Evolutionary conservation across 805 yeast genomes (phyloP), one percentile per base, ranked within the genome.

Genomic region (Nematodospora valgi): DNA sequence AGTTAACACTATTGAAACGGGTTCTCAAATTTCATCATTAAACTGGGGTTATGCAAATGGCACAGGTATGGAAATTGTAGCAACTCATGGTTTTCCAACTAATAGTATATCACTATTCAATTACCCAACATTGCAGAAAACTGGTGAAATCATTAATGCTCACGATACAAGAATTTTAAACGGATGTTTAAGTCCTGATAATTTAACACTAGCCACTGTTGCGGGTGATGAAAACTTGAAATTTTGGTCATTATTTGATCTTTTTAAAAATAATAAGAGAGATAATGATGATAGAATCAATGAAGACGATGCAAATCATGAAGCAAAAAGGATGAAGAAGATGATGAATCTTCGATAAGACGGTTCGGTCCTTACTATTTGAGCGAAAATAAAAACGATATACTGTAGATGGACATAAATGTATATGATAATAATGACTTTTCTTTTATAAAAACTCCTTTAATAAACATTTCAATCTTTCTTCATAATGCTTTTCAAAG

Each of bases 161-260:
- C 98, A 93, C 54, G 96, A 87, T 44, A 78, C 93, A 11, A 72
- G 98, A 46, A 87, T 93, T 17, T 70, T 93, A 35, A 77, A 77
- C 42, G 83, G 96, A 18, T 80, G 87, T 30, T 56, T 93, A 34
- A 84, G 96, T 16, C 97, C 97, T 3, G 97, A 93, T 60, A 86
- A 84, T 11, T 76, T 86, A 34, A 86, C 94, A 0, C 63, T 93
- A 37, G 98, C 96, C 1, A 93, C 98, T 0, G 88, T 89, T 30
- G 94, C 97, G 2, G 94, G 95, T 9, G 98, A 93, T 59, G 98
- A 93, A 57, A 91, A 88, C 61, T 72, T 93, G 53, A 91, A 93
- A 62, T 93, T 93, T 62, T 93, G 95, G 89, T 82, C 86, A 46
- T 70, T 93, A 15, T 91, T 88, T 59, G 96, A 91, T 50, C 40